Conservation (phyloP, 306 rosid species). For the Betula pendula region DNA sequence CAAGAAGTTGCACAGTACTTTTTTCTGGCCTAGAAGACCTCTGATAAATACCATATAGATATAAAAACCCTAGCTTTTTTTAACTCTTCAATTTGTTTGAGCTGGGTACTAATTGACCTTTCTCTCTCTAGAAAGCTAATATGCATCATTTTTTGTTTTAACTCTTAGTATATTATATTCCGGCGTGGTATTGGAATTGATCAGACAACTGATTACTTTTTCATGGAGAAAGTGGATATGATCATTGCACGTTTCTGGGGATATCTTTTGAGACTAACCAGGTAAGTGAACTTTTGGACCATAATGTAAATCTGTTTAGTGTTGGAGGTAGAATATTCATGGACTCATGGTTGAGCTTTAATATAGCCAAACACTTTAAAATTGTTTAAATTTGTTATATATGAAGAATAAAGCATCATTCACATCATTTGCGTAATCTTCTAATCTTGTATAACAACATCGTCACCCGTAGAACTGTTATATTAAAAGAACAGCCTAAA, state of each 20-base stretch:
- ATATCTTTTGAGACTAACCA: conserved; percentile 57
- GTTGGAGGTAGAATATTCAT: background rate
- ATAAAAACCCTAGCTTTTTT: conserved; percentile 9
- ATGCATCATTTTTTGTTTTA: conserved; percentile 25
- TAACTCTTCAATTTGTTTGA: conserved; percentile 11
- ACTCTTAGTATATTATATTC: conserved; percentile 73
- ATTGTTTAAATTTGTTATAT: background rate
- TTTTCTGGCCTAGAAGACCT: background rate
- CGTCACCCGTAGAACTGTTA: too few species aligned
- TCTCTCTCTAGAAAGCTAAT: conserved; percentile 34
- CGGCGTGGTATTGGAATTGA: conserved; percentile 91
- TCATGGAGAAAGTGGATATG: conserved; percentile 94
- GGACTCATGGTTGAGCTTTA: background rate
- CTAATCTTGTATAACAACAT: too few species aligned
- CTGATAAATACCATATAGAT: conserved; percentile 1
- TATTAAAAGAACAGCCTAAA: too few species aligned
- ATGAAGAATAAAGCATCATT: background rate
- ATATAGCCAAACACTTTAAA: background rate
- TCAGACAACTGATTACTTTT: conserved; percentile 72
- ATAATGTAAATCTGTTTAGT: conserved; percentile 8
- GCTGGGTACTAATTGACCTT: background rate
- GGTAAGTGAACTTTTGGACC: conserved; percentile 42
- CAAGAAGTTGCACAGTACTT: background rate
- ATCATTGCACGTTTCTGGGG: conserved; percentile 78
- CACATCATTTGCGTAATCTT: background rate